Conservation (phyloP, 1,284 basidiomycete species). For the Marasmius fiardii region DNA sequence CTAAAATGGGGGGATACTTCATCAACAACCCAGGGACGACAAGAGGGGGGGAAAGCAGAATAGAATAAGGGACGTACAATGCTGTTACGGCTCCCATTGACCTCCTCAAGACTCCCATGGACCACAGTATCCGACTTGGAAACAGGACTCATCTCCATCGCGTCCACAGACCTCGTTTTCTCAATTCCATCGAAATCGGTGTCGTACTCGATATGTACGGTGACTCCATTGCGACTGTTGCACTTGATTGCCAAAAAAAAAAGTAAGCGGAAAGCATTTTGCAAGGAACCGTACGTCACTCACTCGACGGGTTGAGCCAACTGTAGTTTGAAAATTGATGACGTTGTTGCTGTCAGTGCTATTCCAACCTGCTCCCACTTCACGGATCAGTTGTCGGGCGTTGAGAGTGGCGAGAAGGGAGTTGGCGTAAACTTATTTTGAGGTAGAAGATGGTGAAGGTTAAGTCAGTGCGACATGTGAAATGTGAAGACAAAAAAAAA, state of each 20-base stretch:
- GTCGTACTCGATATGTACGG: constrained; percentile 12
- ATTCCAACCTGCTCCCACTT: constrained; percentile 21
- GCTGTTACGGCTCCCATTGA: not conserved
- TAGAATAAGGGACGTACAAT: not conserved
- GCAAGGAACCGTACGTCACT: not conserved
- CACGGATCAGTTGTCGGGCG: constrained; percentile 35
- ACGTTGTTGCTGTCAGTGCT: constrained; percentile 17
- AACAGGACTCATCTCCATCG: not conserved
- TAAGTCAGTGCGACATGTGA: not conserved
- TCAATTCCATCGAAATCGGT: not conserved
- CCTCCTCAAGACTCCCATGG: not conserved
- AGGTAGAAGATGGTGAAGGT: not conserved
- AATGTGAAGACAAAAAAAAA: no score
- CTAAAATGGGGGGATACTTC: not conserved
- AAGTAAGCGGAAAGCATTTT: not conserved
- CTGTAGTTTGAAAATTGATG: not conserved
- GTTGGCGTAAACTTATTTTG: constrained; percentile 41
- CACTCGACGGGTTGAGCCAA: not conserved
- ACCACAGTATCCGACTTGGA: not conserved
- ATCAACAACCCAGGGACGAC: no score
- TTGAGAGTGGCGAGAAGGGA: constrained; percentile 50
- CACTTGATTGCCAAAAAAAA: not conserved
- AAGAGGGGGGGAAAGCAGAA: not conserved
- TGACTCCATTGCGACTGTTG: not conserved
- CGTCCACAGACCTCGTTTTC: not conserved